Evolutionary conservation across 2,329 filamentous ascomycete genomes (phyloP).

Genomic region (Aspergillus arachidicola): DNA sequence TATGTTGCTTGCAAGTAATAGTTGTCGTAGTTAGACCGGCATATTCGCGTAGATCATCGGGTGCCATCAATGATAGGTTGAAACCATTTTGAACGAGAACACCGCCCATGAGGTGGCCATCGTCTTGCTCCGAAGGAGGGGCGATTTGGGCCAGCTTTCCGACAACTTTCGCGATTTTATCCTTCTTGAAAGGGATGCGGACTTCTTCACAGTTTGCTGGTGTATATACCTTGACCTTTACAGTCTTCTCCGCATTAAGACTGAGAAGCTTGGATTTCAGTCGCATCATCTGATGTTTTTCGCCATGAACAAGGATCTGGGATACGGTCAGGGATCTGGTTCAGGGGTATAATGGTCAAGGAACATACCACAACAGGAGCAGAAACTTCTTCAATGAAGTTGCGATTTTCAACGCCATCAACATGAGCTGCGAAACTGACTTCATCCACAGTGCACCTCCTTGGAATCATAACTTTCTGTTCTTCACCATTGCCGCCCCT

Average conservation of each 20-base stretch:
- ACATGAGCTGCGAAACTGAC: constrained; percentile 96
- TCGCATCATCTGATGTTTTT: constrained; percentile 97
- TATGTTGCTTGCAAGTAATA: constrained; percentile 86
- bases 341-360: background rate
- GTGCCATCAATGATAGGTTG: constrained; percentile 94
- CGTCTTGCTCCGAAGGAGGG: constrained; percentile 58
- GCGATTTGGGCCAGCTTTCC: constrained; percentile 84
- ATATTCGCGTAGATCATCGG: constrained; percentile 93
- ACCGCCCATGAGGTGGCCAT: constrained; percentile 73
- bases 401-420: constrained; percentile 90
- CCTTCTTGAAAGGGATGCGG: constrained; percentile 89
- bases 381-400: constrained; percentile 92
- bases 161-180: constrained; percentile 95
- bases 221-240: constrained; percentile 88
- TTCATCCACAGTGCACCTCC: constrained; percentile 90
- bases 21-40: constrained; percentile 95
- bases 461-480: constrained; percentile 89
- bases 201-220: constrained; percentile 95
- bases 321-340: constrained; percentile 7
- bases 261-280: constrained; percentile 92
- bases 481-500: constrained; percentile 66
- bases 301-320: constrained; percentile 92
- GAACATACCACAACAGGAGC: constrained; percentile 86
- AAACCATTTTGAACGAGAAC: constrained; percentile 98
- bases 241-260: constrained; percentile 78